Evolutionary conservation across 768 basidiomycete species (phyloP).

Genomic region (Lactarius psammicola): DNA sequence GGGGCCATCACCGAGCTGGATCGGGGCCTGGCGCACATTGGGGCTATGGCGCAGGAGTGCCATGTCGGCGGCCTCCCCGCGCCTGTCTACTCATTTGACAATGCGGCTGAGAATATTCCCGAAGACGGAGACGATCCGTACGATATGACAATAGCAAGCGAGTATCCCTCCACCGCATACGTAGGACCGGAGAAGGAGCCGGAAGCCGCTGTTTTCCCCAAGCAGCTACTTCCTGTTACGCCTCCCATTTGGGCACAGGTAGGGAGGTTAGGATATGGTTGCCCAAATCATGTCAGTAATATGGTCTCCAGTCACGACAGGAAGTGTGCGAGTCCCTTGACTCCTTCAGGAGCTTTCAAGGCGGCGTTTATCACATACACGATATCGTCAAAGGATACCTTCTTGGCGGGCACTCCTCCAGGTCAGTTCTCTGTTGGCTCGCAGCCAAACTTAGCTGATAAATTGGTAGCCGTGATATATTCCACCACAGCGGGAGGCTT

Average conservation of each 20-base stretch:
- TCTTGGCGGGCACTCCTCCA: constrained; percentile 65
- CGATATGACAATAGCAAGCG: neutral
- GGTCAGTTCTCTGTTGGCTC: constrained; percentile 41
- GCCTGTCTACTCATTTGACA: constrained; percentile 5
- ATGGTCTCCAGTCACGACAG: constrained; percentile 62
- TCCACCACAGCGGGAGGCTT: constrained; percentile 59
- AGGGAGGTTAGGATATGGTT: constrained; percentile 16
- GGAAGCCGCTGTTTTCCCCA: constrained; percentile 17
- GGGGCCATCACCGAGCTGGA: constrained; percentile 2
- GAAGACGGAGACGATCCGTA: constrained; percentile 3
- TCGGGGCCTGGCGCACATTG: neutral
- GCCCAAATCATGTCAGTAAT: constrained; percentile 9
- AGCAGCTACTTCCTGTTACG: constrained; percentile 31
- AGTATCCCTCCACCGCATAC: neutral
- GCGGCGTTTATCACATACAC: constrained; percentile 68
- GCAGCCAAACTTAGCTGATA: constrained; percentile 21
- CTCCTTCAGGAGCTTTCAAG: constrained; percentile 74
- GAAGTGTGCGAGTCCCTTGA: constrained; percentile 80
- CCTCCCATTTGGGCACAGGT: constrained; percentile 51
- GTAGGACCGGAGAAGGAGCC: neutral
- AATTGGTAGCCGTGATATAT: constrained; percentile 62
- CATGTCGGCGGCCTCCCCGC: neutral
- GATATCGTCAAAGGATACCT: constrained; percentile 73
- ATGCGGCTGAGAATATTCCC: neutral
- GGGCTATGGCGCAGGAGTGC: neutral